phyloP scores from a whole-genome alignment of 2,329 filamentous ascomycete species.

The Hypoxylon sp. region DNA sequence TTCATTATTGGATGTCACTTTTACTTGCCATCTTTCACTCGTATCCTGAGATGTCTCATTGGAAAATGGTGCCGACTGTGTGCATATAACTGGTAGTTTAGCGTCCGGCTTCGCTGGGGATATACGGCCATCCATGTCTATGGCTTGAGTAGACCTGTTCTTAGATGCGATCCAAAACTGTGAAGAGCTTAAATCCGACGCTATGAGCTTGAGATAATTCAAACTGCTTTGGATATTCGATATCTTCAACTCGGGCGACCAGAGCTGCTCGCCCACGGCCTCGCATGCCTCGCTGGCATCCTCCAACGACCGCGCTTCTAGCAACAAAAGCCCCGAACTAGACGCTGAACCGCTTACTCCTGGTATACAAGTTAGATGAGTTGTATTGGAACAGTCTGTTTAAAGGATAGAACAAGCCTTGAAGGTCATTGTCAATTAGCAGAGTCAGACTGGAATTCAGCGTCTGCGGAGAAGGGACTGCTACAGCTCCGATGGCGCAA shows the following conservation, averaged over 20 bases:
- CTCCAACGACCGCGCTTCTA: slow-evolving; percentile 49
- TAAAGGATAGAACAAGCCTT: slow-evolving; percentile 48
- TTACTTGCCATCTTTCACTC: slow-evolving; percentile 55
- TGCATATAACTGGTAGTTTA: slow-evolving; percentile 57
- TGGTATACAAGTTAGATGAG: slow-evolving; percentile 35
- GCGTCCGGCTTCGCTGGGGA: slow-evolving; percentile 31
- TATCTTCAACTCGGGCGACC: slow-evolving; percentile 50
- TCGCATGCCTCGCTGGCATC: slow-evolving; percentile 53
- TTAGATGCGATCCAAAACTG: slow-evolving; percentile 56
- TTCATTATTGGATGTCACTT: slow-evolving; percentile 57
- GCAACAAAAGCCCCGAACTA: slow-evolving; percentile 54
- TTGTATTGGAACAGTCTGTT: neutral
- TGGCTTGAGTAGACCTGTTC: slow-evolving; percentile 41
- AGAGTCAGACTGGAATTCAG: slow-evolving; percentile 56
- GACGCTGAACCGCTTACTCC: slow-evolving; percentile 53
- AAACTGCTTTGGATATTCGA: slow-evolving; percentile 52
- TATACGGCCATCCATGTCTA: slow-evolving; percentile 50
- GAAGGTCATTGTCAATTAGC: slow-evolving; percentile 58
- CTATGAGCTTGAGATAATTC: slow-evolving; percentile 56
- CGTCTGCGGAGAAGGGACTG: slow-evolving; percentile 52
- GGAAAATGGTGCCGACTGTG: slow-evolving; percentile 60
- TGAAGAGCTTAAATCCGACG: slow-evolving; percentile 43
- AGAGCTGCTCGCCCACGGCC: slow-evolving; percentile 58
- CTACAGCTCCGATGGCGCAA: slow-evolving; percentile 21
- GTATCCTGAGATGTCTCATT: slow-evolving; percentile 52